Base-by-base conservation (phyloP, 2,329 filamentous ascomycete species). In the Phyllachora maydis region DNA sequence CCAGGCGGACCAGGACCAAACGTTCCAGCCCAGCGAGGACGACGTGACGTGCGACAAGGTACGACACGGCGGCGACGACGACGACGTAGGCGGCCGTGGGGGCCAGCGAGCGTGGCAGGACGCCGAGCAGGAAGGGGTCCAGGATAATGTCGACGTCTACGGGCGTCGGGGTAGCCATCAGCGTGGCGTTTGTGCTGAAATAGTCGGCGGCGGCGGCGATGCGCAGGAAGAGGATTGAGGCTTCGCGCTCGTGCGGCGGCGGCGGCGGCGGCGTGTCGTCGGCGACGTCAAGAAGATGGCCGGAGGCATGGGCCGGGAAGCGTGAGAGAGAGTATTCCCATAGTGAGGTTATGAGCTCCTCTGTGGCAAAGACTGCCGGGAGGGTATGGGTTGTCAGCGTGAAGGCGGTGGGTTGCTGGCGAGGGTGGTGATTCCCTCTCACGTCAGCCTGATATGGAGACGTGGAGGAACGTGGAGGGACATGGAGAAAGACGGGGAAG, bases 371-470 rank as follows among this genome's bases (percentile, higher is more conserved):
- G 24, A 79, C 64, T 13, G 59, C 46, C 12, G 58, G 42, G 9
- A 81, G 40, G 16, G 69, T 51, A 41, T 69, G 67, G 1, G 70
- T 66, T 28, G 69, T 56, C 12, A 93, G 52, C 30, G 52, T 57
- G 50, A 93, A 91, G 13, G 61, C 52, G 1, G 83, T 91, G 21
- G 85, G 85, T 71, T 92, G 75, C 83, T 93, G 16, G 24, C 18
- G 11, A 13, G 18, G 26, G 14, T 16, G 16, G n/a, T n/a, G n/a
- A n/a, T n/a, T n/a, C n/a, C n/a, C n/a, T n/a, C n/a, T n/a, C n/a
- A n/a, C n/a, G n/a, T n/a, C n/a, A n/a, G n/a, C n/a, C n/a, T n/a
- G n/a, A n/a, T n/a, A n/a, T n/a, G n/a, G n/a, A n/a, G n/a, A n/a
- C n/a, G n/a, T n/a, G n/a, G n/a, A n/a, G n/a, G n/a, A n/a, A n/a